These are phyloP conservation scores for Astragalus glycyphyllos DNA, from an alignment of 306 rosid species.

Conservation along the genomic window DNA sequence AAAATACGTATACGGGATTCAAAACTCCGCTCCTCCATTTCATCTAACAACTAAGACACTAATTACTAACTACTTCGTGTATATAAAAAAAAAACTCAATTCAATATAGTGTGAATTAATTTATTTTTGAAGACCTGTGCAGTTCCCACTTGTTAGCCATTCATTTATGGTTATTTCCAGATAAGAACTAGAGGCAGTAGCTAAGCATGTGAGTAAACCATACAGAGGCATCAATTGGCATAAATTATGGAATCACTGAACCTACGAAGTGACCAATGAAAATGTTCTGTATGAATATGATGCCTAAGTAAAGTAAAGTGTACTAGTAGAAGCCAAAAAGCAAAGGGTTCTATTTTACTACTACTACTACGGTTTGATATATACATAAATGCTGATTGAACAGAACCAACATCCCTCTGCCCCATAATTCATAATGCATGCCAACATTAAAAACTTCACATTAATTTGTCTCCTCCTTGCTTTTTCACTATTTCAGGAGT, in stretches of 20 bases:
- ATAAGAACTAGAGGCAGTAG: slow-evolving; percentile 42
- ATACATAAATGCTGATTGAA: slow-evolving; percentile 71
- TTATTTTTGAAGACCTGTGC: no score
- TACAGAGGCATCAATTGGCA: slow-evolving; percentile 33
- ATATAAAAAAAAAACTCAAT: no score
- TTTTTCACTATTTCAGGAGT: slow-evolving; percentile 53
- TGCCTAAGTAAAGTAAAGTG: neutral
- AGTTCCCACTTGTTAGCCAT: neutral
- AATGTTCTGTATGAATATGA: slow-evolving; percentile 4
- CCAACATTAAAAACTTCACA: slow-evolving; percentile 60
- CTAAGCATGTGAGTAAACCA: slow-evolving; percentile 22
- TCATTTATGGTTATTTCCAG: slow-evolving; percentile 4
- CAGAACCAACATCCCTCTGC: slow-evolving; percentile 77
- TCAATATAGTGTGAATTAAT: no score
- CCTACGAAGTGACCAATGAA: slow-evolving; percentile 53
- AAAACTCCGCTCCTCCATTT: no score
- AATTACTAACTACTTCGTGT: no score
- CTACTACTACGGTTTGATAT: slow-evolving; percentile 47
- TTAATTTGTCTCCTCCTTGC: slow-evolving; percentile 64
- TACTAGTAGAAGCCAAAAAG: slow-evolving; percentile 25
- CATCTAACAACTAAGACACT: no score
- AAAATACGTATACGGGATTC: no score
- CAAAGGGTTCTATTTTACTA: slow-evolving; percentile 34
- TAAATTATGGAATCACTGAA: slow-evolving; percentile 47
- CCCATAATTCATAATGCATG: slow-evolving; percentile 60